These are phyloP conservation scores for Carex arenaria DNA, from an alignment of 202 grass and related monocot genomes.

Conservation along the genomic window DNA sequence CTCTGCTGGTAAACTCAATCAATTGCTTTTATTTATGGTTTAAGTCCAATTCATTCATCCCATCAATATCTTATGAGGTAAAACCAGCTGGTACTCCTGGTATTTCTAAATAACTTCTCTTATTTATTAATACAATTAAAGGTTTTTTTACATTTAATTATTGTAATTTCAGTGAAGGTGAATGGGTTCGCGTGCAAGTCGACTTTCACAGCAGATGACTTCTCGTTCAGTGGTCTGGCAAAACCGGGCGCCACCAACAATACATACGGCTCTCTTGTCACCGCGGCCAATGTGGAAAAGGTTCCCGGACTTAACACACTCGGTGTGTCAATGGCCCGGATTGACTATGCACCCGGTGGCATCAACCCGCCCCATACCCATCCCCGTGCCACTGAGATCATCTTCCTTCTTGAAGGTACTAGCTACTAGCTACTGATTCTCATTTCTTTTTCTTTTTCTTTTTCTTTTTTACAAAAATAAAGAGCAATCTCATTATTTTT, in stretches of 20 bases:
- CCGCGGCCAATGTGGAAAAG: constrained; percentile 27
- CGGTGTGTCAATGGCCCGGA: constrained; percentile 29
- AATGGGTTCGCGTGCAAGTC: constrained; percentile 28
- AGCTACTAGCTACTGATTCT: neutral
- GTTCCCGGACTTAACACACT: constrained; percentile 27
- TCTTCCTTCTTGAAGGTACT: constrained; percentile 27
- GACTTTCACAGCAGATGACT: constrained; percentile 19
- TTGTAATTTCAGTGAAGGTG: constrained; percentile 25
- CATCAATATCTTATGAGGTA: too few species aligned
- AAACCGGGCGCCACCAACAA: constrained; percentile 26
- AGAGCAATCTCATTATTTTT: neutral
- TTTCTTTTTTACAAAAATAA: too few species aligned
- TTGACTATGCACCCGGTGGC: constrained; percentile 27
- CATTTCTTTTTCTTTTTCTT: neutral
- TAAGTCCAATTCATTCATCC: neutral
- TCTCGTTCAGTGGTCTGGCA: constrained; percentile 29
- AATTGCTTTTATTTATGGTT: neutral
- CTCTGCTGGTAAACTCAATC: constrained; percentile 22
- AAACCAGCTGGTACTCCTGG: too few species aligned
- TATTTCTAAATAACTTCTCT: too few species aligned
- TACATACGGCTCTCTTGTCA: constrained; percentile 19
- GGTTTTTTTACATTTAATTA: neutral
- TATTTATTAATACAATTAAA: too few species aligned
- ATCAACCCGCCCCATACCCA: constrained; percentile 32
- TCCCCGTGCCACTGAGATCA: constrained; percentile 31